Evolutionary conservation across 768 basidiomycete genomes (phyloP), one percentile per base, ranked within the genome.

Genomic region (Suillus occidentalis): DNA sequence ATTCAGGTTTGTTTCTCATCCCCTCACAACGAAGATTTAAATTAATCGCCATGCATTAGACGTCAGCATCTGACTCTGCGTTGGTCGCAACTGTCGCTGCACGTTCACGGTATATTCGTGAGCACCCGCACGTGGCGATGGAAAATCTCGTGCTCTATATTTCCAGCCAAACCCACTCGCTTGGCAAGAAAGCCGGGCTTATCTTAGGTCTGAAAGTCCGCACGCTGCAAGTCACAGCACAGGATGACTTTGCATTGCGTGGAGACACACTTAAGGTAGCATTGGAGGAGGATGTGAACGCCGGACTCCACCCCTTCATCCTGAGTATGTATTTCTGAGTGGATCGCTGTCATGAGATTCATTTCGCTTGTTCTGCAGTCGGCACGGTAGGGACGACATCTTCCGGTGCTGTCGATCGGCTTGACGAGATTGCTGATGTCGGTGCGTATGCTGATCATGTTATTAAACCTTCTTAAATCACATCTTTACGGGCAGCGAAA

Each of bases 351-450:
- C 25, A 5, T 18, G 22, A 31, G 37, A 47, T 56, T 43, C 31
- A 56, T n/a, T 28, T 25, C 34, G 22, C 4, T 12, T 37, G 49
- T 59, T 34, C 52, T 45, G 2, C 69, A 96, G 94, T 96, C 70
- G 92, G 88, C 1, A 97, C 95, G 0, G 83, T 97, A 25, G 96
- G 96, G 0, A 92, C 94, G 1, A 98, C 96, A 0, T 93, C 89
- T 0, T 92, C 94, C 2, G 95, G 95, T 0, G 93, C 95, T 0
- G 83, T 95, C 20, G 96, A 99, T 72, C 81, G 83, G 59, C 77
- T 97, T 13, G 79, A 79, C 9, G 95, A 97, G 73, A 86, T 97
- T 28, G 87, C 85, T 0, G 74, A 84, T 71, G 84, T 92, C 39
- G 79, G 94, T 94, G 63, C 69, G 84, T 78, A 70, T 20, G 20